Evolutionary conservation across 192 early-diverging fungal genomes (phyloP).

Genomic region (Entophlyctis luteolus): DNA sequence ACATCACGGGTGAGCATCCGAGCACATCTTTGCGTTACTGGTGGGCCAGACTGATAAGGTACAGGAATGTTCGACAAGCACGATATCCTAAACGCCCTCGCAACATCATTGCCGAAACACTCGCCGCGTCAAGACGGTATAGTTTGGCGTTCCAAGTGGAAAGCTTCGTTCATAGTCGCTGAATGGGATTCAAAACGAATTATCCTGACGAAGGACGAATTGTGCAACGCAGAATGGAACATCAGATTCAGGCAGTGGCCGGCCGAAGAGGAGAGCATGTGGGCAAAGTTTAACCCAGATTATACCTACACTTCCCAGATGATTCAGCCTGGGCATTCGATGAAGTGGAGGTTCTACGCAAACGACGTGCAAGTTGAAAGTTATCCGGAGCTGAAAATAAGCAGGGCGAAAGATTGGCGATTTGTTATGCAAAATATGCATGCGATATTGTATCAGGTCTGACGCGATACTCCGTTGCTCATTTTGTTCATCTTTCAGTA

Average conservation of each 20-base stretch:
- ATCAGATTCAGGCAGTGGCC: conserved; percentile 28
- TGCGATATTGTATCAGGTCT: conserved; percentile 15
- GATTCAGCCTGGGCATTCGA: conserved; percentile 7
- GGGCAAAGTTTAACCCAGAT: conserved; percentile 22
- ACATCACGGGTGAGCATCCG: conserved; percentile 3
- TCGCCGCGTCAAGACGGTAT: conserved; percentile 13
- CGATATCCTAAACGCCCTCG: conserved; percentile 5
- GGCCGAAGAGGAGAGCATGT: background rate
- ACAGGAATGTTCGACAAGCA: conserved; percentile 19
- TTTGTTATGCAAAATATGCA: conserved; percentile 8
- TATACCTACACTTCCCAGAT: conserved; percentile 19
- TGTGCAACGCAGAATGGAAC: conserved; percentile 29
- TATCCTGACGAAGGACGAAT: conserved; percentile 32
- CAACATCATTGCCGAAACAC: conserved; percentile 7
- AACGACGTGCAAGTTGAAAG: conserved; percentile 27
- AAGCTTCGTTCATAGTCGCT: conserved; percentile 37
- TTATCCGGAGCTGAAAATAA: conserved; percentile 12
- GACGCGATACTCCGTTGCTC: too few relatives aligned
- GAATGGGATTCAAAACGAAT: conserved; percentile 34
- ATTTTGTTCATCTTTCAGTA: too few relatives aligned
- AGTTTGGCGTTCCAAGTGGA: conserved; percentile 27
- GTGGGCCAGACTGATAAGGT: background rate
- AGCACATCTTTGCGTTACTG: background rate
- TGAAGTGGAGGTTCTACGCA: conserved; percentile 27
- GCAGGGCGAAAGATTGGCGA: conserved; percentile 20